A percentile compares a stretch with the other conserved stretches of the same genome.
Evolutionary conservation across 495 filamentous ascomycete genomes (phyloP).

Genomic region (Aspergillus avenaceus): DNA sequence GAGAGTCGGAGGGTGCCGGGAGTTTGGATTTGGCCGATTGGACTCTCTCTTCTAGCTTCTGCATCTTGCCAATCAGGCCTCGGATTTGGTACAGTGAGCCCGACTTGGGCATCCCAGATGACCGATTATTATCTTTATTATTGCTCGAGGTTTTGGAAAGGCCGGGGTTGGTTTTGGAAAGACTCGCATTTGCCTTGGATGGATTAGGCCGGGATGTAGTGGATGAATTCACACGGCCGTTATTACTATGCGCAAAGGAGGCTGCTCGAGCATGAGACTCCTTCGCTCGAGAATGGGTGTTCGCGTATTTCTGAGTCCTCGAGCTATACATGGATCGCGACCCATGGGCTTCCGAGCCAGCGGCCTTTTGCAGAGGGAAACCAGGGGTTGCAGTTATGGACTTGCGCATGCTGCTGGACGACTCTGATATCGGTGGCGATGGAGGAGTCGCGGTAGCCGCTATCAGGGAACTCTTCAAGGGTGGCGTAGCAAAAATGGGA

Average conservation of each 20-base stretch:
- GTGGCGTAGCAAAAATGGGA: constrained; percentile 68
- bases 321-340: constrained; percentile 41
- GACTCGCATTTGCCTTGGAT: constrained; percentile 25
- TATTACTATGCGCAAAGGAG: constrained; percentile 46
- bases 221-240: constrained; percentile 37
- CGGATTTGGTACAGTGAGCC: constrained; percentile 90
- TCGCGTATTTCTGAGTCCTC: constrained; percentile 26
- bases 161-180: constrained; percentile 1
- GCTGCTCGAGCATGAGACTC: constrained; percentile 52
- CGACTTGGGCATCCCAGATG: constrained; percentile 61
- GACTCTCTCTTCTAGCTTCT: constrained; percentile 86
- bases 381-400: constrained; percentile 43
- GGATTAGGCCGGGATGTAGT: constrained; percentile 35
- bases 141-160: constrained; percentile 8
- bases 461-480: constrained; percentile 64
- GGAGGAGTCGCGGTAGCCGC: constrained; percentile 73
- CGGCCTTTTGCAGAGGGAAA: constrained; percentile 36
- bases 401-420: constrained; percentile 41
- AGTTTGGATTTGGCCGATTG: constrained; percentile 92
- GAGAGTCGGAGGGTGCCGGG: constrained; percentile 72
- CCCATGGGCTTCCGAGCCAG: constrained; percentile 29
- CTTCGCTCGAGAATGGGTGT: constrained; percentile 21
- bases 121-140: constrained; percentile 15
- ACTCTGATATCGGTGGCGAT: constrained; percentile 56
- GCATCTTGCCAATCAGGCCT: constrained; percentile 92